These are phyloP conservation scores for Physaria fendleri DNA, from an alignment of 345 rosid species.

Conservation along the genomic window DNA sequence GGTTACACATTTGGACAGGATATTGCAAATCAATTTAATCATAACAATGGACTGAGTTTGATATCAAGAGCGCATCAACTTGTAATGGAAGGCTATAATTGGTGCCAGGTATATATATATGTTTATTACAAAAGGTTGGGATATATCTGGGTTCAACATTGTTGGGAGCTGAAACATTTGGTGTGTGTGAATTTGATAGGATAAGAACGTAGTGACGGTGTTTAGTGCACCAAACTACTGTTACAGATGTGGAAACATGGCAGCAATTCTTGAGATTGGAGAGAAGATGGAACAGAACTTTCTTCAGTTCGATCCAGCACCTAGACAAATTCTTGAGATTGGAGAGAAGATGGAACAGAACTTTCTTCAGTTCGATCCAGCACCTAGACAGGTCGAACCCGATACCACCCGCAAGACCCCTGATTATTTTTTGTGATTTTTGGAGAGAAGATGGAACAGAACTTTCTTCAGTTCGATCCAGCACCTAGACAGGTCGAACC, in stretches of 20 bases:
- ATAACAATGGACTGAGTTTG: conserved; percentile 79
- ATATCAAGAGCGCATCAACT: conserved; percentile 57
- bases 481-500: conserved; percentile 37
- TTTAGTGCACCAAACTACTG: conserved; percentile 39
- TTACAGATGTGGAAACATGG: conserved; percentile 38
- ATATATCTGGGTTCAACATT: neutral
- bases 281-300: conserved; percentile 36
- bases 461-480: conserved; percentile 35
- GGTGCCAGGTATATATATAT: conserved; percentile 26
- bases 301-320: conserved; percentile 37
- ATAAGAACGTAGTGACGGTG: conserved; percentile 34
- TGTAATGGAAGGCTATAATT: conserved; percentile 36
- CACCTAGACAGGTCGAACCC: too few species aligned
- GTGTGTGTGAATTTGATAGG: conserved; percentile 12
- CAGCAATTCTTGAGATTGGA: conserved; percentile 33
- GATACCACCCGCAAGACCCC: too few species aligned
- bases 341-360: too few species aligned
- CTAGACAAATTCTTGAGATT: too few species aligned
- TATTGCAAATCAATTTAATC: conserved; percentile 80
- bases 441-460: conserved; percentile 34
- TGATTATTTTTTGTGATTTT: too few species aligned
- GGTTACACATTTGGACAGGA: conserved; percentile 99
- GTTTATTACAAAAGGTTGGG: neutral
- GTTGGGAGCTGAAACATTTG: conserved; percentile 3
- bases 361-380: too few species aligned